A percentile compares a stretch with the other conserved stretches of the same genome.
Conservation (phyloP, 306 rosid genomes). For the Castanea mollissima region DNA sequence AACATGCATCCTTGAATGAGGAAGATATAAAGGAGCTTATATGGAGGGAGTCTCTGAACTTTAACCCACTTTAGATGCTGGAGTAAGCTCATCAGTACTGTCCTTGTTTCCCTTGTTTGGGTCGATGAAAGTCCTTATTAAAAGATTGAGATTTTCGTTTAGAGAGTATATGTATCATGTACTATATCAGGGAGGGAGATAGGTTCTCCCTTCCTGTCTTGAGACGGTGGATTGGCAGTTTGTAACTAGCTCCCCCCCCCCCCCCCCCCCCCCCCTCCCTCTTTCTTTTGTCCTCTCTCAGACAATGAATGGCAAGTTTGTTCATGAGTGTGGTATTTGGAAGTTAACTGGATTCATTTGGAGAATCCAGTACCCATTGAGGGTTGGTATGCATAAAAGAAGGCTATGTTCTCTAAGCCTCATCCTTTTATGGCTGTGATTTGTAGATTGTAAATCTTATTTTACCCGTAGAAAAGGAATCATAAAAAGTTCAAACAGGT, state of each 20-base stretch:
- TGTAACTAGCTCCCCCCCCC: too few relatives aligned
- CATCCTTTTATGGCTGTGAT: conserved; percentile 3
- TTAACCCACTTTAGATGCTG: conserved; percentile 34
- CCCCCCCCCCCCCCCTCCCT: accelerated
- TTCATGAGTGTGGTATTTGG: conserved; percentile 2
- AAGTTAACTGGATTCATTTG: not conserved
- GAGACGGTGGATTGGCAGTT: conserved; percentile 16
- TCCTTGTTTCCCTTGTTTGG: conserved; percentile 1
- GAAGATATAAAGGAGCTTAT: conserved; percentile 92
- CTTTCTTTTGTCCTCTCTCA: too few relatives aligned
- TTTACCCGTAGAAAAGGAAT: not conserved
- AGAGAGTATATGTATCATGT: conserved; percentile 19
- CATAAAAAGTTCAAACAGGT: not conserved
- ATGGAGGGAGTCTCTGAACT: conserved; percentile 74
- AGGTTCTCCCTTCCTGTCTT: conserved; percentile 29
- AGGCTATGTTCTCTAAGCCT: conserved; percentile 37
- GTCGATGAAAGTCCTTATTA: not conserved
- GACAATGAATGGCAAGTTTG: too few relatives aligned
- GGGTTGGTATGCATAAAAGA: conserved; percentile 30
- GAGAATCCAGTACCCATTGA: not conserved
- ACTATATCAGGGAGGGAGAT: conserved; percentile 28
- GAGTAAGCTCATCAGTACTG: conserved; percentile 16
- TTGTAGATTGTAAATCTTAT: conserved; percentile 30
- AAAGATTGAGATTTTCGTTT: conserved; percentile 24
- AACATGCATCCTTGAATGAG: conserved; percentile 68